A percentile compares a stretch with the other conserved stretches of the same genome.
Conservation (phyloP, 2,329 filamentous ascomycete genomes). For the Sporothrix globosa region DNA sequence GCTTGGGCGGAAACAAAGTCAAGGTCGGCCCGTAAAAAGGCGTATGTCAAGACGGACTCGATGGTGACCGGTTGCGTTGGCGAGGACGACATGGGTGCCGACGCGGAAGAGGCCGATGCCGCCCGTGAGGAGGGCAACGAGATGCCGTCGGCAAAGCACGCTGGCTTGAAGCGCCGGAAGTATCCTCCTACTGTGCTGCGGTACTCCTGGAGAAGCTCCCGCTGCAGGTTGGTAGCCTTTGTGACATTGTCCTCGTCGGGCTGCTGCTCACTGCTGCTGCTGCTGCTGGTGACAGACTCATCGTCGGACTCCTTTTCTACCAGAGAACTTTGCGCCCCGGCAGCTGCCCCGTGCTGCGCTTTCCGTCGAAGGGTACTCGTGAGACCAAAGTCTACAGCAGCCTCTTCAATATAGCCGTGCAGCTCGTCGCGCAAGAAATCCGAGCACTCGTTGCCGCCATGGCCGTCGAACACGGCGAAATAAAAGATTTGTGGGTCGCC, state of each 20-base stretch:
- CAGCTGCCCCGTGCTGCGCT: conserved; percentile 37
- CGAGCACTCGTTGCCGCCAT: conserved; percentile 87
- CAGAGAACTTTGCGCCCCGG: conserved; percentile 20
- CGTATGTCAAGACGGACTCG: conserved; percentile 82
- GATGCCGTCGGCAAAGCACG: conserved; percentile 61
- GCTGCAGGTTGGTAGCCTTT: conserved; percentile 60
- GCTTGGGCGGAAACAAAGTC: conserved; percentile 93
- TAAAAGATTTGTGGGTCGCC: conserved; percentile 98
- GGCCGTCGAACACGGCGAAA: conserved; percentile 94
- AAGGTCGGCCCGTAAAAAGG: conserved; percentile 89
- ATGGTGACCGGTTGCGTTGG: conserved; percentile 55
- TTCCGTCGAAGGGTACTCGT: conserved; percentile 69
- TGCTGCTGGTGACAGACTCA: conserved; percentile 20
- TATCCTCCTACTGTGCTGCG: conserved; percentile 87
- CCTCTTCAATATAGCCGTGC: conserved; percentile 85
- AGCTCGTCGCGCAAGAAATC: conserved; percentile 82
- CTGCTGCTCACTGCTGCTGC: neutral
- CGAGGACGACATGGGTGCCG: neutral
- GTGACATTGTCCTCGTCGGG: neutral
- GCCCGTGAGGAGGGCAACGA: conserved; percentile 27
- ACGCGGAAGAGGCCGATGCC: conserved; percentile 25
- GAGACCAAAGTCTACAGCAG: conserved; percentile 75
- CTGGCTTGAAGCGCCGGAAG: conserved; percentile 85
- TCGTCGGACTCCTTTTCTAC: neutral
- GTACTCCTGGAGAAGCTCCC: conserved; percentile 74